phyloP scores from a whole-genome alignment of 805 yeast species.

The Saturnispora serradocipensis region DNA sequence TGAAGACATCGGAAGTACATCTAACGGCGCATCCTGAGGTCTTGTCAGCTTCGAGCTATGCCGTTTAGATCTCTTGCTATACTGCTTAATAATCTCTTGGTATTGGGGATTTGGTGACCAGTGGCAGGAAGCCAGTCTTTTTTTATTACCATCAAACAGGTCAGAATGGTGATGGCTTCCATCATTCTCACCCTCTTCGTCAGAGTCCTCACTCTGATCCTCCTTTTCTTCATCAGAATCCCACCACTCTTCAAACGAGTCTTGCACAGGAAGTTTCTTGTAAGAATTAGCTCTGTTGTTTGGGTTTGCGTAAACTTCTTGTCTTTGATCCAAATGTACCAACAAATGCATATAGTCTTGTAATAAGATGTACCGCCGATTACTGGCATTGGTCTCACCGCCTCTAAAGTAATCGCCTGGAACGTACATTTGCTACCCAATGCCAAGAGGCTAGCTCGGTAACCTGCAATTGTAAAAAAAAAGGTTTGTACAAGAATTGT shows the following conservation, averaged over 20 bases:
- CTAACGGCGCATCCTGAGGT: background rate
- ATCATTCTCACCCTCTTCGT: background rate
- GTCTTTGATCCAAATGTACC: constrained; percentile 4
- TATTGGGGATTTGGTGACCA: constrained; percentile 3
- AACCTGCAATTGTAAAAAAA: background rate
- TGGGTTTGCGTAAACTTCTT: background rate
- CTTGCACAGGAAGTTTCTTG: background rate
- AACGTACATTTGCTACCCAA: background rate
- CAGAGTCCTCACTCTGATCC: background rate
- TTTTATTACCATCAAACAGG: background rate
- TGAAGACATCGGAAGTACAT: background rate
- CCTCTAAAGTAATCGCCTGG: constrained; percentile 6
- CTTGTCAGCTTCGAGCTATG: background rate
- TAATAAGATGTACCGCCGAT: background rate
- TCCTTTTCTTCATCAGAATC: constrained; percentile 1
- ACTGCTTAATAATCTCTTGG: background rate
- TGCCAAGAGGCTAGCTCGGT: background rate
- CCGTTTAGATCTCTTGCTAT: background rate
- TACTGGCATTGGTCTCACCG: background rate
- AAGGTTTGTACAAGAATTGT: background rate
- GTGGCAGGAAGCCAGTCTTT: constrained; percentile 4
- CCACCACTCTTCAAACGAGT: constrained; percentile 8
- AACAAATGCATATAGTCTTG: constrained; percentile 1
- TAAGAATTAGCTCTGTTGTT: constrained; percentile 3
- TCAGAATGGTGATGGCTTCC: background rate